These are phyloP conservation scores for Vinca minor DNA, from an alignment of 257 asterid species.

Conservation along the genomic window DNA sequence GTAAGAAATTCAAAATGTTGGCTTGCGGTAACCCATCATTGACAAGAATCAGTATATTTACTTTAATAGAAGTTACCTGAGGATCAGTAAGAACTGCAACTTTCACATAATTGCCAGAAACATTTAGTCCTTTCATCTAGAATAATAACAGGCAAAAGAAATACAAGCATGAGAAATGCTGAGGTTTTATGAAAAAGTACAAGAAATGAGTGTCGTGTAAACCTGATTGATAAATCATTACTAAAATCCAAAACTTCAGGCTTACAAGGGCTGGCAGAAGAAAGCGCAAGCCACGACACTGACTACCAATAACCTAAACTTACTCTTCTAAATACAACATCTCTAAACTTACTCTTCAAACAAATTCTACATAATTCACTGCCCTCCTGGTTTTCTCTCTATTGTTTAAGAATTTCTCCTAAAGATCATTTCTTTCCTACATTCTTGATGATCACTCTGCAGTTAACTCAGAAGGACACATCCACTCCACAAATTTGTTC, in stretches of 20 bases:
- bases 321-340: background rate
- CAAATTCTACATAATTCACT: background rate
- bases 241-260: background rate
- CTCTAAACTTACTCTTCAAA: background rate
- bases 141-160: slow-evolving; percentile 1
- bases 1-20: slow-evolving; percentile 11
- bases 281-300: background rate
- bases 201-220: background rate
- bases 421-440: background rate
- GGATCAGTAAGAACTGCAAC: slow-evolving; percentile 88
- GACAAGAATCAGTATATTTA: background rate
- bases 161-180: background rate
- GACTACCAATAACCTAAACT: background rate
- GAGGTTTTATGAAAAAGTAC: background rate
- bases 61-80: slow-evolving; percentile 46
- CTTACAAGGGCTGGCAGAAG: slow-evolving; percentile 1
- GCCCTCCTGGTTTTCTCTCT: background rate
- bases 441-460: background rate
- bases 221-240: background rate
- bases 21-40: slow-evolving; percentile 6
- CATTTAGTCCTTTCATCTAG: slow-evolving; percentile 45
- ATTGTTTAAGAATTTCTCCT: slow-evolving; percentile 1
- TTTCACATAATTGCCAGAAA: slow-evolving; percentile 47
- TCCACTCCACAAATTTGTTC: no score
- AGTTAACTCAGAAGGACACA: background rate